These are phyloP conservation scores for Neospora caninum DNA, from an alignment of 169 alveolate species.

Conservation along the genomic window DNA sequence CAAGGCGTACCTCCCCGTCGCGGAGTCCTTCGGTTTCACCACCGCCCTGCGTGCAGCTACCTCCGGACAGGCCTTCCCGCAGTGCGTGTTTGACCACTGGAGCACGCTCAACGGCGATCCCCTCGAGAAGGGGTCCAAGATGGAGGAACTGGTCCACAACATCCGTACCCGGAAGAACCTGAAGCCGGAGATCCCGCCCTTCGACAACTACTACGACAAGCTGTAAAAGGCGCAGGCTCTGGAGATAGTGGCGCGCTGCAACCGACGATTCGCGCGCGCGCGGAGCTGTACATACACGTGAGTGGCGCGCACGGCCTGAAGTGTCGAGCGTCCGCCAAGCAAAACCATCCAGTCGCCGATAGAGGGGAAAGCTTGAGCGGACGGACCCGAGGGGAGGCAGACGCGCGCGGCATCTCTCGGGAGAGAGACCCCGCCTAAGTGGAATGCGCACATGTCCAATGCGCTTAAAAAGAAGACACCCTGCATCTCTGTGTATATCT, in stretches of 20 bases:
- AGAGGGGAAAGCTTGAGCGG: no score
- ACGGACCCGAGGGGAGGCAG: no score
- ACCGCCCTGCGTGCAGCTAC: constrained; percentile 98
- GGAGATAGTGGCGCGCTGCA: background rate
- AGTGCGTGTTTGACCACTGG: constrained; percentile 99
- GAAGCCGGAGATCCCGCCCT: constrained; percentile 96
- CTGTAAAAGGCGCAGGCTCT: constrained; percentile 79
- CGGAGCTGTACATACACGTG: no score
- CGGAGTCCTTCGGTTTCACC: constrained; percentile 99
- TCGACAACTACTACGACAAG: constrained; percentile 96
- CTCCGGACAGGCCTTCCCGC: constrained; percentile 99
- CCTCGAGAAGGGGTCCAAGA: constrained; percentile 96
- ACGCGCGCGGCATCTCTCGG: no score
- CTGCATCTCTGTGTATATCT: no score
- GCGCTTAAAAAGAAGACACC: no score
- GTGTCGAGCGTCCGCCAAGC: no score
- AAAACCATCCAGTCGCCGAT: no score
- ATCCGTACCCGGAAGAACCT: constrained; percentile 98
- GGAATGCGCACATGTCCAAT: no score
- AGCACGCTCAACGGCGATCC: constrained; percentile 96
- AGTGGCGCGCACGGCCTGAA: background rate
- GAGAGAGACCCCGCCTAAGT: no score
- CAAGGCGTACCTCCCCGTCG: constrained; percentile 98
- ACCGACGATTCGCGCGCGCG: background rate
- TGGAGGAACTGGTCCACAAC: constrained; percentile 90